phyloP scores from a whole-genome alignment of 805 yeast species.

The Yueomyces sp. region DNA sequence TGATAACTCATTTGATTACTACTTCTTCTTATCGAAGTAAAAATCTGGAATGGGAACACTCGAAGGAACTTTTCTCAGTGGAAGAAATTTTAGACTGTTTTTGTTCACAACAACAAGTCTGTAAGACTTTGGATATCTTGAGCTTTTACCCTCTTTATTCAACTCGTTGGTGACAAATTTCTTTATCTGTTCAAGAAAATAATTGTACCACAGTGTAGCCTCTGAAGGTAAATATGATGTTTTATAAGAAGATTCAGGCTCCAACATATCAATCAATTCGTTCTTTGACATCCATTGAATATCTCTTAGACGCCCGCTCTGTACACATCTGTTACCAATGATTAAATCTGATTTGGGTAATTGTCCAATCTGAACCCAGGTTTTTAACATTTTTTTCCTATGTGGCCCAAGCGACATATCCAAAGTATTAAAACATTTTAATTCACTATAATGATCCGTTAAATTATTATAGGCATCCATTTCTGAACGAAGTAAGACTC shows the following conservation, averaged over 20 bases:
- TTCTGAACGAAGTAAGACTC: slow-evolving; percentile 20
- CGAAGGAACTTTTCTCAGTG: not conserved
- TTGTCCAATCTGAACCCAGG: slow-evolving; percentile 22
- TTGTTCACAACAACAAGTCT: not conserved
- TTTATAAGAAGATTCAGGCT: slow-evolving; percentile 6
- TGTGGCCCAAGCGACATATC: slow-evolving; percentile 12
- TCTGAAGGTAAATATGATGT: slow-evolving; percentile 9
- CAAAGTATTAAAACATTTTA: slow-evolving; percentile 18
- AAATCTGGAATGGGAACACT: not conserved
- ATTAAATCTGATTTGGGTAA: slow-evolving; percentile 17
- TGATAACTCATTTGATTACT: too few species aligned
- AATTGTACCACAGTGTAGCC: slow-evolving; percentile 18
- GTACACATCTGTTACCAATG: slow-evolving; percentile 18
- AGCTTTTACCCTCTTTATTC: too few species aligned
- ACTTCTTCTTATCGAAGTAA: not conserved
- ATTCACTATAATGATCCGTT: slow-evolving; percentile 14
- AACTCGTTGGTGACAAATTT: too few species aligned
- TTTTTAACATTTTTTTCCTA: slow-evolving; percentile 18
- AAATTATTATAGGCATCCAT: slow-evolving; percentile 18
- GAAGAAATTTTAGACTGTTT: not conserved
- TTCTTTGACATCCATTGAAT: slow-evolving; percentile 12
- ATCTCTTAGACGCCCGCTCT: slow-evolving; percentile 14
- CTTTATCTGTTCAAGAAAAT: slow-evolving; percentile 4
- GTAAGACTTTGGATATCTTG: not conserved
- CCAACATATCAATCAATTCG: slow-evolving; percentile 10